Base-by-base conservation (phyloP, 345 rosid genomes). In the Balakata baccata region DNA sequence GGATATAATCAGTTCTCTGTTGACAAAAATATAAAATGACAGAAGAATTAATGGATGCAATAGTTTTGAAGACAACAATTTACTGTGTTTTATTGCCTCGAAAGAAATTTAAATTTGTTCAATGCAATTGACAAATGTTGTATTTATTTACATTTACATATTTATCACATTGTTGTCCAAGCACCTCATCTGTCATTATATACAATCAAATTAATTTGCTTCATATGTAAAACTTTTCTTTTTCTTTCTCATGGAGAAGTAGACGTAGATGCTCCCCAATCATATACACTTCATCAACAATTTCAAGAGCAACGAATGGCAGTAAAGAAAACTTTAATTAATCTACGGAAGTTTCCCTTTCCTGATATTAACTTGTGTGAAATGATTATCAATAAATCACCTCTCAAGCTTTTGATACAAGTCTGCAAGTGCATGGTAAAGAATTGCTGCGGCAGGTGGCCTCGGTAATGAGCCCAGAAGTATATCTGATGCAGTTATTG, bases 381-480 rank as follows among this genome's bases (percentile, higher is more conserved):
- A 7, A 7, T 38, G 51, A 46, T n/a, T n/a, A 38, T 38, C 25
- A 43, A 57, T 47, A 17, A 29, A 77, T 87, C 84, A 87, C 66
- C 81, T 72, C 58, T 83, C 83, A 25, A 88, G 77, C 81, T 87
- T 92, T 73, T 85, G 86, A 61, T 81, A 91, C 20, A 95, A 85
- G 77, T 88, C 96, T 9, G 80, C 81, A 9, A 92, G 99, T 0
- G 93, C 93, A 64, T 77, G 88, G 78, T 91, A 92, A 45, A 95
- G 97, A 38, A 81, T 82, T 62, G 92, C 90, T 46, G 97, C 97
- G 51, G 99, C 98, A 0, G 98, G 98, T 23, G 98, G 98, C 66
- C 69, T 79, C 2, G 97, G 94, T 84, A 92, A 74, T 12, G 92
- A 85, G 68, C 98, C 93, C 3, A 92, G 92, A 72, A 95, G 89